Evolutionary conservation across 2,329 filamentous ascomycete genomes (phyloP).

Genomic region (Neobulgaria alba): DNA sequence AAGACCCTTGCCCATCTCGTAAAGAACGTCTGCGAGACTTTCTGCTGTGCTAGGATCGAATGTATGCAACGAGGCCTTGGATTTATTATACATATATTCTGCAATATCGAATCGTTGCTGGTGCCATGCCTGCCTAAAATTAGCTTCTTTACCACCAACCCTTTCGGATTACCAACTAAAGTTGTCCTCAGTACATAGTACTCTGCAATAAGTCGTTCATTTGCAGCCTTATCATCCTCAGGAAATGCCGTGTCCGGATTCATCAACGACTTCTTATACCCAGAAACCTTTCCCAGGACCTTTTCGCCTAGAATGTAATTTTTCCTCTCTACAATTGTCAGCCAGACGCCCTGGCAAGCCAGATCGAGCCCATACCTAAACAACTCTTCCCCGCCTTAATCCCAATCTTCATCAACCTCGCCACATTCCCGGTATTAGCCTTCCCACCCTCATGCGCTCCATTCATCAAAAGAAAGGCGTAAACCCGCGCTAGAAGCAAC

Average conservation of each 20-base stretch:
- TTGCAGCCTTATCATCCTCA: constrained; percentile 23
- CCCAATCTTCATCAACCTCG: constrained; percentile 57
- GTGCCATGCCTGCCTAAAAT: constrained; percentile 58
- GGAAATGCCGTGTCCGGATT: constrained; percentile 23
- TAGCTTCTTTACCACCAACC: background rate
- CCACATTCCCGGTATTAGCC: constrained; percentile 31
- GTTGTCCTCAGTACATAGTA: constrained; percentile 32
- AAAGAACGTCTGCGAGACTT: constrained; percentile 57
- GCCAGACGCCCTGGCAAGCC: background rate
- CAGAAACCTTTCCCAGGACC: constrained; percentile 55
- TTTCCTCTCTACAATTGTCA: constrained; percentile 19
- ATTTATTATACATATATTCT: constrained; percentile 66
- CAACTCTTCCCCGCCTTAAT: constrained; percentile 58
- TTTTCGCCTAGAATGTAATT: constrained; percentile 50
- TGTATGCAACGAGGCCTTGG: constrained; percentile 32
- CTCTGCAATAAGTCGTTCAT: constrained; percentile 23
- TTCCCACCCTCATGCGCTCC: constrained; percentile 35
- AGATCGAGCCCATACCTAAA: constrained; percentile 39
- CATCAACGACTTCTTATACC: constrained; percentile 39
- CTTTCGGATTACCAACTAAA: constrained; percentile 40
- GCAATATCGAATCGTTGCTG: constrained; percentile 66
- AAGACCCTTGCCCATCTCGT: constrained; percentile 60
- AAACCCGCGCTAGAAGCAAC: constrained; percentile 33
- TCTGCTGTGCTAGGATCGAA: constrained; percentile 47
- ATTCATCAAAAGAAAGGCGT: constrained; percentile 63